phyloP scores from a whole-genome alignment of 345 rosid species.

The Acer campestre region DNA sequence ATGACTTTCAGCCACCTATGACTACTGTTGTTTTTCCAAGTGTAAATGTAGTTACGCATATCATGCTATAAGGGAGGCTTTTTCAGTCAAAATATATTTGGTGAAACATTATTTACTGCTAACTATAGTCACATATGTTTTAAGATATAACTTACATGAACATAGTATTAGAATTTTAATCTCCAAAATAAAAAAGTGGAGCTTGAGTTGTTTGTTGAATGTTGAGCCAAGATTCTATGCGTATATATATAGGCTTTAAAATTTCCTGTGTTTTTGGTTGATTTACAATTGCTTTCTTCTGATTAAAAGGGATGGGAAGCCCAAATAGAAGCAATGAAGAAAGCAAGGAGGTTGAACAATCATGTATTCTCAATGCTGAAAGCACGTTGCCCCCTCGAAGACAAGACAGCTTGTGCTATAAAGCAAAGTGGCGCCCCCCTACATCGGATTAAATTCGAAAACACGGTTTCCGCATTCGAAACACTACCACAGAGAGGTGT shows the following conservation, averaged over 20 bases:
- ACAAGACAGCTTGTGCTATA: conserved; percentile 93
- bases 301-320: conserved; percentile 82
- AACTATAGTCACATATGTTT: not conserved
- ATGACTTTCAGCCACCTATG: not conserved
- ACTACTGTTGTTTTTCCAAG: no score
- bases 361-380: conserved; percentile 98
- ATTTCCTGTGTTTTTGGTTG: no score
- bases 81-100: no score
- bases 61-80: not conserved
- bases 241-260: no score
- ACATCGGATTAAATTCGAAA: conserved; percentile 87
- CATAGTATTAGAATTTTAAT: no score
- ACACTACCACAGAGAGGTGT: conserved; percentile 87
- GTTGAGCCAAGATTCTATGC: not conserved
- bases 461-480: conserved; percentile 97
- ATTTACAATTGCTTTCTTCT: conserved; percentile 2
- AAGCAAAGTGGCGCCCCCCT: conserved; percentile 96
- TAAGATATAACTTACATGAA: not conserved
- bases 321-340: conserved; percentile 92
- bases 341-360: conserved; percentile 91
- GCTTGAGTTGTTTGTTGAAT: not conserved
- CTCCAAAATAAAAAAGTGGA: no score
- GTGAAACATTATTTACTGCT: no score
- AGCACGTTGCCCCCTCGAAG: conserved; percentile 97
- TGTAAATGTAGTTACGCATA: not conserved